These are phyloP conservation scores for Beauveria varroae DNA, from an alignment of 2,329 filamentous ascomycete species.

Conservation along the genomic window DNA sequence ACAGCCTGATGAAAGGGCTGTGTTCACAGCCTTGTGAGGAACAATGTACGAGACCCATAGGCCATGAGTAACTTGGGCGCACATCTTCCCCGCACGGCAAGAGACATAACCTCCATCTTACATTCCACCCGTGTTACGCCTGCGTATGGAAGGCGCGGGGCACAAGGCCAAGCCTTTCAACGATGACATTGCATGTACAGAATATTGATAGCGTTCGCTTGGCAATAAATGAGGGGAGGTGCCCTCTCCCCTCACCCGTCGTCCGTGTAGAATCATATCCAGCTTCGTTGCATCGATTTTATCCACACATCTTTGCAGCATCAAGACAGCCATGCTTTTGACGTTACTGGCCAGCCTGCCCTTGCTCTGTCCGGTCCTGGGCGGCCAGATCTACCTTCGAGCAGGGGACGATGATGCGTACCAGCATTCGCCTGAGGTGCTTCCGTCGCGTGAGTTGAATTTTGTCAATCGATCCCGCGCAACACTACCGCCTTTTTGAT, in stretches of 20 bases:
- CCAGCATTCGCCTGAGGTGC: neutral
- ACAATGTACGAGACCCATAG: too few relatives aligned
- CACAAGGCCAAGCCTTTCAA: too few relatives aligned
- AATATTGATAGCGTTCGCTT: neutral
- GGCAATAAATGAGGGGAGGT: neutral
- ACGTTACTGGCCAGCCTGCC: neutral
- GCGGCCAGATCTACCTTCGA: neutral
- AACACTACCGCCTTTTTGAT: neutral
- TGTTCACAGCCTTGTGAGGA: too few relatives aligned
- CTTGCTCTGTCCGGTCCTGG: neutral
- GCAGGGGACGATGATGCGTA: neutral
- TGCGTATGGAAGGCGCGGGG: too few relatives aligned
- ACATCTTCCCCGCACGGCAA: too few relatives aligned
- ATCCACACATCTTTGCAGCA: neutral
- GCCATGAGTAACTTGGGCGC: too few relatives aligned
- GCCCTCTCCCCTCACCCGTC: neutral
- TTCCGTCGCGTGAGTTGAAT: constrained; percentile 4
- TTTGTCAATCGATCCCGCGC: too few relatives aligned
- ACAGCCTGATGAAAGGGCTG: too few relatives aligned
- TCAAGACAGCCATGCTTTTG: neutral
- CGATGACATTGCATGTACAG: neutral
- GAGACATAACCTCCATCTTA: too few relatives aligned
- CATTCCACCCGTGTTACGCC: neutral
- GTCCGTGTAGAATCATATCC: neutral
- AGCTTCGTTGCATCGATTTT: neutral